Conservation (phyloP, 352 stramenopile species). For the Pelagophyceae sp. region DNA sequence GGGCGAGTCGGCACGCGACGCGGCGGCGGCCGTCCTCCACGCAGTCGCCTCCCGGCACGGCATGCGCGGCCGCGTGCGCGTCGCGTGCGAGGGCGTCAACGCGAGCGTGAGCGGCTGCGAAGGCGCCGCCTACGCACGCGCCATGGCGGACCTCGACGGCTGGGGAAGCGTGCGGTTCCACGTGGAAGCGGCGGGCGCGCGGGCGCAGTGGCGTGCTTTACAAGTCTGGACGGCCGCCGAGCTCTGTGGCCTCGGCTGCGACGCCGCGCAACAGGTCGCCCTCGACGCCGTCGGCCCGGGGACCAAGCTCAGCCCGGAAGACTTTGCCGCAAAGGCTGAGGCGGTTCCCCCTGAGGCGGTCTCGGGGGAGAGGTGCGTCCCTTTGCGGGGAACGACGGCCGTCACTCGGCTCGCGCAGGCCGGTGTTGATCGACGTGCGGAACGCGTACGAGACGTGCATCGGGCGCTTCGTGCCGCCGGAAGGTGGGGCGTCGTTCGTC, state of each 20-base stretch:
- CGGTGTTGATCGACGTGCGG: slow-evolving; percentile 31
- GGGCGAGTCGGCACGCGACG: slow-evolving; percentile 8
- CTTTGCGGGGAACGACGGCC: too few relatives aligned
- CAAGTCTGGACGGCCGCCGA: background rate
- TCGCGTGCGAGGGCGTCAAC: slow-evolving; percentile 17
- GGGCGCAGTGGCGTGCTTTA: background rate
- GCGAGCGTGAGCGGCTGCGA: background rate
- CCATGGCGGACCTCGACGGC: background rate
- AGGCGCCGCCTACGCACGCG: background rate
- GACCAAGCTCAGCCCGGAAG: background rate
- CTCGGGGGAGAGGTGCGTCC: too few relatives aligned
- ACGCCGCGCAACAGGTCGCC: background rate
- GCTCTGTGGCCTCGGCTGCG: slow-evolving; percentile 4
- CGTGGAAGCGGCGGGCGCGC: background rate
- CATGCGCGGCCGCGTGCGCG: background rate
- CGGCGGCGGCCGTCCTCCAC: background rate
- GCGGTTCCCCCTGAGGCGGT: too few relatives aligned
- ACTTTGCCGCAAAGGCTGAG: background rate
- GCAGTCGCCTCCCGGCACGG: background rate
- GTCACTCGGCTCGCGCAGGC: background rate
- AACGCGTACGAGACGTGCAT: slow-evolving; percentile 32
- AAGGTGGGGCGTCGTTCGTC: background rate
- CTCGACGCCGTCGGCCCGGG: slow-evolving; percentile 12
- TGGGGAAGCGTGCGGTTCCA: background rate
- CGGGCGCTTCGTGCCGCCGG: slow-evolving; percentile 24